Base-by-base conservation (phyloP, 805 yeast species). In the Myxozyma monticola region DNA sequence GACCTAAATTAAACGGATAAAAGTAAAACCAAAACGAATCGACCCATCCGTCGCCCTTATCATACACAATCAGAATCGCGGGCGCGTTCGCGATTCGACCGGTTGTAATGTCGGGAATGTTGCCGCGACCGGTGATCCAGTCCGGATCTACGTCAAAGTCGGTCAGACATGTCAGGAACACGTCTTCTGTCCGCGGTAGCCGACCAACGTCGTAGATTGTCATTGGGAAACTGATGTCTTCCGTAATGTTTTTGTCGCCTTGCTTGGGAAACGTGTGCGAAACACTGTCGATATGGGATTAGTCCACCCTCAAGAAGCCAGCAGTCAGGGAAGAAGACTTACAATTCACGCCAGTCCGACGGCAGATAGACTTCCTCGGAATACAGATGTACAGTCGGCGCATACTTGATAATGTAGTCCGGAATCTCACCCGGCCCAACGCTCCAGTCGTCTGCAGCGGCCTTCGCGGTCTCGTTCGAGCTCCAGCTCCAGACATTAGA, bases 1-100 rank as follows among this genome's bases (percentile, higher is more conserved):
- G 97, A 0, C 99, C 99, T 57, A 87, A 72, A 65, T 91, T 91
- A 72, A 91, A 91, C 1, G 96, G 84, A 65, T 93, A 91, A 65
- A 91, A 91, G 65, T 88, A 90, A 67, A 91, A 93, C 97, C 98
- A 91, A 65, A 79, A 91, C 0, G 97, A 88, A 66, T 91, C 99
- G 0, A 90, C 85, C 88, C 93, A 83, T 2, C 96, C 96, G 60
- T 88, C 85, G 1, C 96, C 96, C 65, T 89, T 90, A 63, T 91
- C 97, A 0, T 87, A 90, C 0, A 88, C 90, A 21, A 91, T 76
- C 26, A 90, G 67, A 0, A 84, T 76, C 0, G 95, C 90, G 0
- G 96, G 95, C 0, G 95, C 96, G 57, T 82, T 70, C 45, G 73
- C 71, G 22, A 88, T 82, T 47, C 76, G 76, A 0, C 96, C 97